These are phyloP conservation scores for Halophytophthora polymorphica DNA, from an alignment of 352 stramenopile species.

Conservation along the genomic window DNA sequence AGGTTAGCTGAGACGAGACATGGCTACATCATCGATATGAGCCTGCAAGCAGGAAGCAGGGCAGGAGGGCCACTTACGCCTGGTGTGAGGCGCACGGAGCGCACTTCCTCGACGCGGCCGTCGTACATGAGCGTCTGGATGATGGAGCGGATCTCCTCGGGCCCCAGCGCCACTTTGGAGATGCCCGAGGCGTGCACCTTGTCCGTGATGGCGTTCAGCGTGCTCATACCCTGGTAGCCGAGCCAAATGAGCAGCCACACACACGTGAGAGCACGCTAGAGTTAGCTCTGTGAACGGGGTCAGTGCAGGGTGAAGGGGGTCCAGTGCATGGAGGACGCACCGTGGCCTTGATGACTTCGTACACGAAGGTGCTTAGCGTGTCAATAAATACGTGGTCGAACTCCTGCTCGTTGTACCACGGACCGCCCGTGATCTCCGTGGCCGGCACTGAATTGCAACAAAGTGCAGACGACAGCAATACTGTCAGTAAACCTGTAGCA, in stretches of 20 bases:
- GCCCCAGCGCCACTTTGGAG: slow-evolving; percentile 88
- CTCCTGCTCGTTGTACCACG: slow-evolving; percentile 99
- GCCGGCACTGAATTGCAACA: slow-evolving; percentile 87
- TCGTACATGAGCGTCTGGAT: slow-evolving; percentile 94
- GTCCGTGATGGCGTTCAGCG: slow-evolving; percentile 85
- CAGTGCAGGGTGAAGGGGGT: too few species aligned
- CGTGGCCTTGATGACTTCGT: slow-evolving; percentile 85
- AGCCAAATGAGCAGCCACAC: neutral
- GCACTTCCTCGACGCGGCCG: slow-evolving; percentile 87
- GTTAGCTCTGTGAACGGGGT: too few species aligned
- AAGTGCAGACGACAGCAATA: slow-evolving; percentile 4
- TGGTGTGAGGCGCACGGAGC: slow-evolving; percentile 68
- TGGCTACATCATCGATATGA: too few species aligned
- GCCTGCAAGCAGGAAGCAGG: slow-evolving; percentile 15
- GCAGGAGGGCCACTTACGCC: slow-evolving; percentile 41
- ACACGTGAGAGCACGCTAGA: neutral
- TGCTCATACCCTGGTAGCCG: slow-evolving; percentile 61
- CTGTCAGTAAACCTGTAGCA: too few species aligned
- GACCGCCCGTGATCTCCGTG: slow-evolving; percentile 98
- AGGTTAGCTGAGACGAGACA: slow-evolving; percentile 7
- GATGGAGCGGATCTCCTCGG: slow-evolving; percentile 89
- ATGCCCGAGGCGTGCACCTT: slow-evolving; percentile 89
- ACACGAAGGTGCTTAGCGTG: slow-evolving; percentile 94
- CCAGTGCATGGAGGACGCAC: slow-evolving; percentile 20
- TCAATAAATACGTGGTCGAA: slow-evolving; percentile 99